Evolutionary conservation across 805 yeast genomes (phyloP).

Genomic region (Wickerhamiella cacticola): DNA sequence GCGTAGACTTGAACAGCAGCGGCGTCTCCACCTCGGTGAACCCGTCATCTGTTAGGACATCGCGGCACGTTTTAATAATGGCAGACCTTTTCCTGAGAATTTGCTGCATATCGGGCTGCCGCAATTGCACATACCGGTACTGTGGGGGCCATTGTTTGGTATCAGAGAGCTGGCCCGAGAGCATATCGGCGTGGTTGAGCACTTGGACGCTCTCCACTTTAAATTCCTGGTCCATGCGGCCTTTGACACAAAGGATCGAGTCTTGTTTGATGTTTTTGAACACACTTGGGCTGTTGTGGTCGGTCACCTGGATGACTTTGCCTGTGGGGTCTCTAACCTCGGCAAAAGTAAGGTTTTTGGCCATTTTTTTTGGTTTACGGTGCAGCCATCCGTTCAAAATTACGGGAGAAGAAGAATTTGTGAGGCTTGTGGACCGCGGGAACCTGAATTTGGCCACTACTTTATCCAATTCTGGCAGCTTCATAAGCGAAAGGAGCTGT

Average conservation of each 20-base stretch:
- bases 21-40: conserved; percentile 92
- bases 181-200: conserved; percentile 50
- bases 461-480: conserved; percentile 8
- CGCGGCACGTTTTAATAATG: conserved; percentile 30
- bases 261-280: conserved; percentile 49
- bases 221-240: conserved; percentile 41
- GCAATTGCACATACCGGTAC: conserved; percentile 66
- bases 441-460: conserved; percentile 13
- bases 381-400: conserved; percentile 79
- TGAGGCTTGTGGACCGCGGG: conserved; percentile 14
- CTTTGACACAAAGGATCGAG: conserved; percentile 59
- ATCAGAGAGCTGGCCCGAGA: conserved; percentile 55
- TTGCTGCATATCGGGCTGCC: conserved; percentile 33
- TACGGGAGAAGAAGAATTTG: conserved; percentile 11
- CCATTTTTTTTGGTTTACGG: conserved; percentile 55
- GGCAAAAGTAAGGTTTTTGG: conserved; percentile 57
- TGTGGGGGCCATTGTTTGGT: conserved; percentile 60
- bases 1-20: conserved; percentile 82
- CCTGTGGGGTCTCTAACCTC: conserved; percentile 66
- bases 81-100: conserved; percentile 28
- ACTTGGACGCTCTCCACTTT: conserved; percentile 39
- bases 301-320: conserved; percentile 46
- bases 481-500: background rate
- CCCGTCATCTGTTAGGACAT: conserved; percentile 29
- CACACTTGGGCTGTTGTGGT: conserved; percentile 31